Evolutionary conservation across 2,329 filamentous ascomycete genomes (phyloP).

Genomic region (Monilinia fructigena): DNA sequence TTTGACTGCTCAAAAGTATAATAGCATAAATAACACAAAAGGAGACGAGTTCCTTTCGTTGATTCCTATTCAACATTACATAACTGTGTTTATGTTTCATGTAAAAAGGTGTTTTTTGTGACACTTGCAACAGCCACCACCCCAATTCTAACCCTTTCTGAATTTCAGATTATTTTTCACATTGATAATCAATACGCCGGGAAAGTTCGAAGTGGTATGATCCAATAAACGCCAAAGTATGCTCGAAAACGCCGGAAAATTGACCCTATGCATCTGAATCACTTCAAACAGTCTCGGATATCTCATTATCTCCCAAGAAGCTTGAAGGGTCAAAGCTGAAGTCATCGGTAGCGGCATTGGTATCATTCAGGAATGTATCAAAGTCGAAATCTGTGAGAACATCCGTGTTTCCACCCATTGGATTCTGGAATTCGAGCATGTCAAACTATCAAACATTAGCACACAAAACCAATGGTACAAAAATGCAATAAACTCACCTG

Average conservation of each 20-base stretch:
- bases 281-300: slow-evolving; percentile 52
- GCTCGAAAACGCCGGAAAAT: slow-evolving; percentile 40
- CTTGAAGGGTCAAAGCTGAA: slow-evolving; percentile 56
- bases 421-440: slow-evolving; percentile 56
- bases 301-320: slow-evolving; percentile 59
- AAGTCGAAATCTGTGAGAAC: slow-evolving; percentile 68
- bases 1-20: slow-evolving; percentile 18
- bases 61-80: slow-evolving; percentile 17
- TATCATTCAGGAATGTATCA: slow-evolving; percentile 63
- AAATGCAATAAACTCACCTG: slow-evolving; percentile 26
- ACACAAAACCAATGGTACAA: neutral
- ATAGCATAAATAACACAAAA: slow-evolving; percentile 16
- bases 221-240: slow-evolving; percentile 40
- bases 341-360: slow-evolving; percentile 44
- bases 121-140: slow-evolving; percentile 18
- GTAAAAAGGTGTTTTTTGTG: slow-evolving; percentile 14
- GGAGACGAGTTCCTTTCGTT: neutral
- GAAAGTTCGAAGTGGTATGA: slow-evolving; percentile 37
- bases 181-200: slow-evolving; percentile 35
- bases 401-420: slow-evolving; percentile 50
- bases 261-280: slow-evolving; percentile 26
- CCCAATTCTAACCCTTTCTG: slow-evolving; percentile 23
- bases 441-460: slow-evolving; percentile 31
- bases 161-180: slow-evolving; percentile 32
- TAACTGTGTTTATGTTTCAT: slow-evolving; percentile 10